Base-by-base conservation (phyloP, 1,284 basidiomycete genomes). In the Moesziomyces parantarcticus region DNA sequence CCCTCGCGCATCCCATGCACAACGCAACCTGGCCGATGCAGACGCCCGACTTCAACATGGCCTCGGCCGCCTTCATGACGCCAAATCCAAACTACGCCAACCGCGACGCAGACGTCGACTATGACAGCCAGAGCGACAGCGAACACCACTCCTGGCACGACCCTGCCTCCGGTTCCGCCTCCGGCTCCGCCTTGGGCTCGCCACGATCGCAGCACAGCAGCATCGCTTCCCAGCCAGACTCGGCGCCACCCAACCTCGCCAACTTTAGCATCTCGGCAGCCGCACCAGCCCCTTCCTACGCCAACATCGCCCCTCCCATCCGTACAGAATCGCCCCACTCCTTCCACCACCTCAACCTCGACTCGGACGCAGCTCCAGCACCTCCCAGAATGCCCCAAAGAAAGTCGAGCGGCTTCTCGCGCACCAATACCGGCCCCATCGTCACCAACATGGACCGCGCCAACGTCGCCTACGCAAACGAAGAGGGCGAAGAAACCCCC, bases 401-500 rank as follows among this genome's bases (percentile, higher is more conserved):
- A 26, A 67, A 67, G 41, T 73, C 70, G 43, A 73, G 70, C 45
- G 70, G 70, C 13, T 73, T 73, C 48, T 60, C 70, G 3, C 52
- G 70, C n/a, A 73, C 64, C 50, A 73, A 63, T 47, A 75, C 65
- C 41, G 69, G 73, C 9, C 53, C 64, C 1, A 77, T 79, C 50
- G 63, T 77, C 16, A 79, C 77, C 34, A 58, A 71, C 45, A 63
- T 79, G 36, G 67, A 75, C 36, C 71, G 69, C 11, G 44, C 52
- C 26, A 54, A 23, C 26, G 47, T 53, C 1, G 39, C 56, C 0
- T 76, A 52, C 41, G 58, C 66, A 20, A 52, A 59, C 32, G 77
- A 77, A 26, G 77, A 79, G 34, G 77, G 69, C 23, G 77, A 79
- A 41, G 58, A 76, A 39, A 80, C 76, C 18, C 77, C 78, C n/a